These are phyloP conservation scores for Ilyonectria mors-panacis DNA, from an alignment of 2,329 filamentous ascomycete genomes.

Conservation along the genomic window DNA sequence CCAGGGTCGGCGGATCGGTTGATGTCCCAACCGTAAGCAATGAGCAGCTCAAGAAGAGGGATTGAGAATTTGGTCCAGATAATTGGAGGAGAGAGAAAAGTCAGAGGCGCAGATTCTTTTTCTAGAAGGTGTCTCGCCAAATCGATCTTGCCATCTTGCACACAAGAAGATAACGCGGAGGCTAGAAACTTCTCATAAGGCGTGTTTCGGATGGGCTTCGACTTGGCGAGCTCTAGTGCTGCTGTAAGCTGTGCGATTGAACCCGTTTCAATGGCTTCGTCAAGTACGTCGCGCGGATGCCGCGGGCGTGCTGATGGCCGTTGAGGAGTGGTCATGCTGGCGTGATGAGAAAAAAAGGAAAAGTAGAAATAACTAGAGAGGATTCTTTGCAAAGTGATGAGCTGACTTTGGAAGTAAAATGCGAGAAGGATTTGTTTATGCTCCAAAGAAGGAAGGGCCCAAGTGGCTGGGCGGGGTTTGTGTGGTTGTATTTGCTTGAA, in stretches of 20 bases:
- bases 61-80: slow-evolving; percentile 19
- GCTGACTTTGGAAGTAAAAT: background rate
- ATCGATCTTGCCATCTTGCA: background rate
- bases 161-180: background rate
- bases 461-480: background rate
- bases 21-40: slow-evolving; percentile 28
- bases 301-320: background rate
- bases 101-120: background rate
- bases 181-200: background rate
- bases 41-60: slow-evolving; percentile 20
- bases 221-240: background rate
- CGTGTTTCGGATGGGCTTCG: background rate
- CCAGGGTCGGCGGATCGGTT: slow-evolving; percentile 6
- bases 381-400: background rate
- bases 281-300: background rate
- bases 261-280: background rate
- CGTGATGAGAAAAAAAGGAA: background rate
- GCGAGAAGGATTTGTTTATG: background rate
- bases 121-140: slow-evolving; percentile 19
- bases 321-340: background rate
- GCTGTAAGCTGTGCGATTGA: background rate
- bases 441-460: background rate
- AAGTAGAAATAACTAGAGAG: background rate
- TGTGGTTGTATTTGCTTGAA: background rate
- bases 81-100: background rate